A percentile compares a stretch with the other conserved stretches of the same genome.
Conservation (phyloP, 164 flowering plant genomes). For the Paratinospora sagittata region DNA sequence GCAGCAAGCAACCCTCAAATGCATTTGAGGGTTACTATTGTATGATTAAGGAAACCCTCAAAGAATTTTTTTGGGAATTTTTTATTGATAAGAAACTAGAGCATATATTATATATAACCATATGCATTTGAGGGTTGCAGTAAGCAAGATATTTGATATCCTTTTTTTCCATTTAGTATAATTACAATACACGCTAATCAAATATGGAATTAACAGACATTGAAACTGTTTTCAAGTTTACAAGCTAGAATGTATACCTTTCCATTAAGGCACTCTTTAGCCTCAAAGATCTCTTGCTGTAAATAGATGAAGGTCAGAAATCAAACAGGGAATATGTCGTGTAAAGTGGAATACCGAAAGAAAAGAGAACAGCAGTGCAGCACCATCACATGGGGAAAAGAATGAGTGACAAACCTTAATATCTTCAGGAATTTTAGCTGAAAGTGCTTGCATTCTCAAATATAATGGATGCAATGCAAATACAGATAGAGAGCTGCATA, state of each 20-base stretch:
- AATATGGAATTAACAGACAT: not conserved
- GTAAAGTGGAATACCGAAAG: not conserved
- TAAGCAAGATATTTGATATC: not conserved
- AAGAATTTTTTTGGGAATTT: no score
- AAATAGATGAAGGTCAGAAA: conserved; percentile 13
- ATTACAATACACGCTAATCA: not conserved
- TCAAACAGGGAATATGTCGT: not conserved
- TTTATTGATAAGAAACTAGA: no score
- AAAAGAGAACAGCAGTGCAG: not conserved
- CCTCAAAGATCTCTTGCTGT: conserved; percentile 77
- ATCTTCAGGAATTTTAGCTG: conserved; percentile 59
- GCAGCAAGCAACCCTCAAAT: no score
- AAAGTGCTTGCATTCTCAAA: conserved; percentile 82
- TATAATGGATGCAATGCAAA: conserved; percentile 94
- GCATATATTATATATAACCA: no score
- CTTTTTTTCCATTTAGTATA: not conserved
- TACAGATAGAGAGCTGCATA: conserved; percentile 89
- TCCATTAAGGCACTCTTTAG: conserved; percentile 45
- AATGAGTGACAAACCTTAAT: conserved; percentile 55
- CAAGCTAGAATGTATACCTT: conserved; percentile 39
- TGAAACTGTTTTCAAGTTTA: not conserved
- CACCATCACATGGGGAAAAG: not conserved
- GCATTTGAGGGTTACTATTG: not conserved
- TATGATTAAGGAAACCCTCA: no score
- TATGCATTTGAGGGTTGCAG: not conserved